Base-by-base conservation (phyloP, 192 early-diverging fungal species). In the Backusella westeae region DNA sequence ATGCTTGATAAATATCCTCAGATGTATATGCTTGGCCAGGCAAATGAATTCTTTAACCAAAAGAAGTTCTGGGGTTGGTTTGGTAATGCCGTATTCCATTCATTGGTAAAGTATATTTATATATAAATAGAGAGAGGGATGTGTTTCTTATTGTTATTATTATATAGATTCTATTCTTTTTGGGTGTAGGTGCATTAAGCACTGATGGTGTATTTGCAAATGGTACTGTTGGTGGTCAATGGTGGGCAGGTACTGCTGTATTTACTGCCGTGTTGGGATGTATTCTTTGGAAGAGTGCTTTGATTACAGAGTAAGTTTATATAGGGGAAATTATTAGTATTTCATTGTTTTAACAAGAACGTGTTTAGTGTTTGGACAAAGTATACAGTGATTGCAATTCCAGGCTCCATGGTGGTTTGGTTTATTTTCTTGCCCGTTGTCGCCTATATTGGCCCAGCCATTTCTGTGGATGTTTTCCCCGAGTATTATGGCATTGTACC, bases 1-100 rank as follows among this genome's bases (percentile, higher is more conserved):
- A 96, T 95, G 88, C 83, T 99, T 41, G 97, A 99, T 81, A 91
- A 92, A 26, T 99, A 99, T 80, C 98, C 98, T 9, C 97, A 99
- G 86, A 91, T 99, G 90, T 99, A 99, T 81, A 91, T 90, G 90
- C 87, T 94, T 65, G 92, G 92, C 19, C 87, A 90, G 78, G 84
- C 81, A 38, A 88, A 86, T 53, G 88, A 89, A 77, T 94, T 93
- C 75, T 94, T 97, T 86, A 97, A 96, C 83, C 91, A 93, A 74
- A 86, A 84, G 65, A 87, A 88, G 32, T 99, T 99, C 83, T 98
- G 96, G 95, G 89, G 91, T 23, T 98, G 94, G 93, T 92, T 96
- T 29, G 75, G 86, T 77, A 99, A 97, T 80, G 96, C 96, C n/a
- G 94, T 97, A 76, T 95, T 87, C 80, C 96, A 99, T 87, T 98